These are phyloP conservation scores for Candida sanyaensis DNA, from an alignment of 1,139 yeast species.

Conservation along the genomic window DNA sequence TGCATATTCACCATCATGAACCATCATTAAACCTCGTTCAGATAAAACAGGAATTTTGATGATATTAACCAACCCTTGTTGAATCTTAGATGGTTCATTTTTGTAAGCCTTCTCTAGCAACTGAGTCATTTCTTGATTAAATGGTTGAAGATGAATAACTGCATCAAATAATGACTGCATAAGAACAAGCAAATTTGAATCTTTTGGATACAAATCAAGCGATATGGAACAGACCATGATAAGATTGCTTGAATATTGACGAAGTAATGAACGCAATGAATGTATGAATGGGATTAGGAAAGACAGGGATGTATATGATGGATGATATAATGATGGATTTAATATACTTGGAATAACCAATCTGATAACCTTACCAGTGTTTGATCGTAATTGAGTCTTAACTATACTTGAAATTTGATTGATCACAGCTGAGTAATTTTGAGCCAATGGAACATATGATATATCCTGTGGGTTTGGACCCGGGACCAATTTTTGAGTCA, in stretches of 20 bases:
- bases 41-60: slow-evolving; percentile 71
- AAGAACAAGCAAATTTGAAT: slow-evolving; percentile 46
- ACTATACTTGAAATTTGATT: slow-evolving; percentile 45
- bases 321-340: slow-evolving; percentile 76
- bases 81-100: slow-evolving; percentile 71
- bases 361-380: slow-evolving; percentile 53
- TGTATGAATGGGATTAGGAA: slow-evolving; percentile 65
- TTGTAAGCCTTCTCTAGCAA: slow-evolving; percentile 68
- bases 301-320: slow-evolving; percentile 47
- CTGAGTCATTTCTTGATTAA: slow-evolving; percentile 71
- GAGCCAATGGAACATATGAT: slow-evolving; percentile 48
- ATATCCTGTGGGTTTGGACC: slow-evolving; percentile 66
- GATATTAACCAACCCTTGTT: slow-evolving; percentile 84
- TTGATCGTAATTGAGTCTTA: slow-evolving; percentile 29
- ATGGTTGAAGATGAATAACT: slow-evolving; percentile 77
- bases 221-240: slow-evolving; percentile 58
- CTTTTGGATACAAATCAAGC: slow-evolving; percentile 66
- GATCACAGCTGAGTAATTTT: slow-evolving; percentile 25
- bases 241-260: slow-evolving; percentile 47
- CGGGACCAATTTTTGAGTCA: slow-evolving; percentile 69
- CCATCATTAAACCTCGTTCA: slow-evolving; percentile 79
- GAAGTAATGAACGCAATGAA: slow-evolving; percentile 55
- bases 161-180: slow-evolving; percentile 69
- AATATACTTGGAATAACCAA: slow-evolving; percentile 74
- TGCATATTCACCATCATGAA: slow-evolving; percentile 75